These are phyloP conservation scores for Cercospora sp. DNA, from an alignment of 2,329 filamentous ascomycete genomes.

Conservation along the genomic window DNA sequence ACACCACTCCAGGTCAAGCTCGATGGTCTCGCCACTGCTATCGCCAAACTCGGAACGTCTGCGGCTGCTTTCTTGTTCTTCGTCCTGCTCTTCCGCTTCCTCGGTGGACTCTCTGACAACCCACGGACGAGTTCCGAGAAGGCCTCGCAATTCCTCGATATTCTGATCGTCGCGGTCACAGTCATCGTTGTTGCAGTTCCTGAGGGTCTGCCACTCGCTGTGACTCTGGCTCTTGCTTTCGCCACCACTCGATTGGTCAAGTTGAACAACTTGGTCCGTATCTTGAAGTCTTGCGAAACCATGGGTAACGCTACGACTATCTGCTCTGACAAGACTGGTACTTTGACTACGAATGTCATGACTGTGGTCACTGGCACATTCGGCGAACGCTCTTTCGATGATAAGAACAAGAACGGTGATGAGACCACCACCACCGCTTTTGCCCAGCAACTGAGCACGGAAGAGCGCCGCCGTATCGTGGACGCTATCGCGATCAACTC, in stretches of 20 bases:
- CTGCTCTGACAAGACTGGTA: conserved; percentile 78
- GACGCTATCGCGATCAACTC: conserved; percentile 69
- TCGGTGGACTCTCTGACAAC: conserved; percentile 64
- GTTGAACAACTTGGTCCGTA: conserved; percentile 69
- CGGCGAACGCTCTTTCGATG: conserved; percentile 49
- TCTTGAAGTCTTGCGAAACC: conserved; percentile 67
- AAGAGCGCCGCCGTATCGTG: conserved; percentile 58
- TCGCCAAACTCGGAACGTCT: conserved; percentile 72
- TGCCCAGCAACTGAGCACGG: conserved; percentile 52
- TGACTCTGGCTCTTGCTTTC: conserved; percentile 67
- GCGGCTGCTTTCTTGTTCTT: conserved; percentile 80
- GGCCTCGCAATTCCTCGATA: conserved; percentile 67
- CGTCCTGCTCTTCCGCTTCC: conserved; percentile 81
- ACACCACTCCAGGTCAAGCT: conserved; percentile 78
- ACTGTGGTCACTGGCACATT: conserved; percentile 72
- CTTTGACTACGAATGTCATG: conserved; percentile 73
- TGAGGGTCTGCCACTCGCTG: conserved; percentile 65
- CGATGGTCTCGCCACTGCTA: conserved; percentile 76
- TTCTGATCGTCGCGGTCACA: conserved; percentile 65
- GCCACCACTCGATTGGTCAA: conserved; percentile 68
- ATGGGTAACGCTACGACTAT: conserved; percentile 74
- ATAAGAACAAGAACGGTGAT: conserved; percentile 44
- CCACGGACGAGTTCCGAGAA: conserved; percentile 65
- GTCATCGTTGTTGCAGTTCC: conserved; percentile 69
- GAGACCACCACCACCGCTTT: conserved; percentile 58